These are phyloP conservation scores for Starmerella gropengiesseri DNA, from an alignment of 805 yeast genomes.

Conservation along the genomic window DNA sequence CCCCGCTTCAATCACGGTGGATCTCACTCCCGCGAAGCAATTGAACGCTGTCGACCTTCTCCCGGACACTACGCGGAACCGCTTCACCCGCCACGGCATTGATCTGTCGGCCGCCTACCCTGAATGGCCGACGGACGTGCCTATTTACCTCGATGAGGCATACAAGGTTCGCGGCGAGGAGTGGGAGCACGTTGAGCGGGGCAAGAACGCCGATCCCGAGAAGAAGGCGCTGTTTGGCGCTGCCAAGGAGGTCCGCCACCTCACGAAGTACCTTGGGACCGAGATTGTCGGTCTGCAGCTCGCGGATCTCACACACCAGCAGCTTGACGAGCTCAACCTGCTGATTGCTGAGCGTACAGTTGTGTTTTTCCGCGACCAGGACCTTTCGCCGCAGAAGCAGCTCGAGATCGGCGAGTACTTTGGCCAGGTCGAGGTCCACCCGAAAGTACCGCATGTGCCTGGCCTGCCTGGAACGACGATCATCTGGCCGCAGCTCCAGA, in stretches of 20 bases:
- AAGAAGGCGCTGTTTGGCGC: conserved; percentile 33
- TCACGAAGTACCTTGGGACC: conserved; percentile 41
- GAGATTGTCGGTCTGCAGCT: conserved; percentile 41
- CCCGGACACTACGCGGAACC: conserved; percentile 10
- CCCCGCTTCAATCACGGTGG: not conserved
- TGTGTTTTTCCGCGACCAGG: conserved; percentile 42
- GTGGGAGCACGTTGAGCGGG: conserved; percentile 16
- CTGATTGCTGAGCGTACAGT: conserved; percentile 42
- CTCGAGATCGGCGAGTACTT: conserved; percentile 37
- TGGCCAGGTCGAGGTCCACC: conserved; percentile 38
- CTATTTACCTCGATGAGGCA: conserved; percentile 14
- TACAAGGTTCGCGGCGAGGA: conserved; percentile 11
- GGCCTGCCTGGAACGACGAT: conserved; percentile 38
- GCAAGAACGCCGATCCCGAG: conserved; percentile 15
- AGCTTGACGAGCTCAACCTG: conserved; percentile 40
- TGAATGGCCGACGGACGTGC: conserved; percentile 14
- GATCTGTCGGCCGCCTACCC: conserved; percentile 15
- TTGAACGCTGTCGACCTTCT: conserved; percentile 4
- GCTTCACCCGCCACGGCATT: conserved; percentile 12
- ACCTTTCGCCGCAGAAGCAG: conserved; percentile 36
- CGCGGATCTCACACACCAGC: conserved; percentile 34
- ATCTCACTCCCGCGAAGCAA: conserved; percentile 1
- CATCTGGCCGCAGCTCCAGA: conserved; percentile 36
- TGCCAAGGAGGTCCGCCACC: conserved; percentile 34
- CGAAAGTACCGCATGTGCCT: conserved; percentile 25